Conservation (phyloP, 768 basidiomycete species). For the Boletus rex-veris region DNA sequence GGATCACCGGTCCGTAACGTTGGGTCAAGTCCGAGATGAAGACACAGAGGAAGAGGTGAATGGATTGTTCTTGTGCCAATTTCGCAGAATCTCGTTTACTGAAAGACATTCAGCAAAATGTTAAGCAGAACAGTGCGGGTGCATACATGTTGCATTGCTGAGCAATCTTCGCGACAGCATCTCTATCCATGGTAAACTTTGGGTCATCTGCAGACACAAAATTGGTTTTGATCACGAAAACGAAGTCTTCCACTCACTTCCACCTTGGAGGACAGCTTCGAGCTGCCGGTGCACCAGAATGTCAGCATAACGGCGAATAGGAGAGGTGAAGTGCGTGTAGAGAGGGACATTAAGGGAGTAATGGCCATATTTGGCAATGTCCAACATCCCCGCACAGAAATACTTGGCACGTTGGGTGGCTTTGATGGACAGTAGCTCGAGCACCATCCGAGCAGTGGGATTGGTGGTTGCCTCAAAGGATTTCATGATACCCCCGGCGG, state of each 20-base stretch:
- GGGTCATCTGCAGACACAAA: slow-evolving; percentile 48
- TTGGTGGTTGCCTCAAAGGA: slow-evolving; percentile 76
- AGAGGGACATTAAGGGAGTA: slow-evolving; percentile 87
- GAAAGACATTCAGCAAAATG: slow-evolving; percentile 12
- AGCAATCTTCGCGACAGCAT: slow-evolving; percentile 95
- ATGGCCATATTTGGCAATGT: slow-evolving; percentile 96
- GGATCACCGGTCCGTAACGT: slow-evolving; percentile 91
- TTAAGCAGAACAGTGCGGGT: background rate
- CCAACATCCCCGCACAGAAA: slow-evolving; percentile 98
- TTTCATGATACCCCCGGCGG: slow-evolving; percentile 76
- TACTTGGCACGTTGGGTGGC: slow-evolving; percentile 96
- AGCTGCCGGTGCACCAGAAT: slow-evolving; percentile 95
- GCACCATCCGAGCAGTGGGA: slow-evolving; percentile 67
- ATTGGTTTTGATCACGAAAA: slow-evolving; percentile 1
- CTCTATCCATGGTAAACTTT: slow-evolving; percentile 97
- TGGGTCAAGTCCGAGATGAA: slow-evolving; percentile 92
- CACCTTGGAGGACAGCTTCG: slow-evolving; percentile 78
- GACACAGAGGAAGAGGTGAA: slow-evolving; percentile 92
- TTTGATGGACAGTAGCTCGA: slow-evolving; percentile 83
- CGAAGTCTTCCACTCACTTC: slow-evolving; percentile 40
- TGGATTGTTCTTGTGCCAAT: slow-evolving; percentile 94
- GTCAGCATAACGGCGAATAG: slow-evolving; percentile 91
- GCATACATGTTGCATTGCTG: slow-evolving; percentile 96
- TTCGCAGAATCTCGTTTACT: slow-evolving; percentile 89
- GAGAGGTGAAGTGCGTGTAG: slow-evolving; percentile 92